Conservation (phyloP, 2,329 filamentous ascomycete species). For the Exserohilum rostratum region DNA sequence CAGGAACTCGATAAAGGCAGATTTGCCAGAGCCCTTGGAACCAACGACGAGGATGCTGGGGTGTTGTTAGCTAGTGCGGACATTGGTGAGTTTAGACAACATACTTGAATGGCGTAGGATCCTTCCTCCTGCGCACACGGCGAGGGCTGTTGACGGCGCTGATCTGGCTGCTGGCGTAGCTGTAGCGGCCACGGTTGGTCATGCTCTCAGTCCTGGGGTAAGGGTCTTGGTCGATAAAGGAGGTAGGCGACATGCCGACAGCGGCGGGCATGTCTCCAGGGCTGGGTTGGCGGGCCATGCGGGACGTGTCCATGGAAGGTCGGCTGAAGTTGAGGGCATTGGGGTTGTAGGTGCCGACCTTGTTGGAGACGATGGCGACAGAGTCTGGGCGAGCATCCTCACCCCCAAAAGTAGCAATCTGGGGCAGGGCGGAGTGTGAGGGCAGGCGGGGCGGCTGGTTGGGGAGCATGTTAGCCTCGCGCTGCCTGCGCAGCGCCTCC, state of each 20-base stretch:
- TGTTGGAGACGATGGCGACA: constrained; percentile 65
- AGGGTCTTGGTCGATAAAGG: constrained; percentile 69
- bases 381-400: constrained; percentile 68
- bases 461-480: constrained; percentile 62
- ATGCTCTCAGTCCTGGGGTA: constrained; percentile 90
- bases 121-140: constrained; percentile 88
- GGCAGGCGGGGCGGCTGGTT: constrained; percentile 66
- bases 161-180: constrained; percentile 89
- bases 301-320: constrained; percentile 44
- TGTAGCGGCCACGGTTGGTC: constrained; percentile 94
- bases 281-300: constrained; percentile 43
- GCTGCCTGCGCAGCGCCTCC: constrained; percentile 62
- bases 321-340: constrained; percentile 46
- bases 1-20: constrained; percentile 94
- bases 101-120: constrained; percentile 98
- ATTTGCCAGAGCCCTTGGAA: constrained; percentile 87
- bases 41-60: constrained; percentile 87
- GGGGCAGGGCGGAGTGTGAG: constrained; percentile 52
- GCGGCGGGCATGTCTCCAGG: constrained; percentile 57
- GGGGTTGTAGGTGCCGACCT: constrained; percentile 50
- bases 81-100: constrained; percentile 49
- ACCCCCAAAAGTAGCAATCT: constrained; percentile 65
- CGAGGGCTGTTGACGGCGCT: constrained; percentile 93
- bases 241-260: constrained; percentile 48
- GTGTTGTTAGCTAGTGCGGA: constrained; percentile 17